Evolutionary conservation across 345 rosid genomes (phyloP).

Genomic region (Populus tremula): DNA sequence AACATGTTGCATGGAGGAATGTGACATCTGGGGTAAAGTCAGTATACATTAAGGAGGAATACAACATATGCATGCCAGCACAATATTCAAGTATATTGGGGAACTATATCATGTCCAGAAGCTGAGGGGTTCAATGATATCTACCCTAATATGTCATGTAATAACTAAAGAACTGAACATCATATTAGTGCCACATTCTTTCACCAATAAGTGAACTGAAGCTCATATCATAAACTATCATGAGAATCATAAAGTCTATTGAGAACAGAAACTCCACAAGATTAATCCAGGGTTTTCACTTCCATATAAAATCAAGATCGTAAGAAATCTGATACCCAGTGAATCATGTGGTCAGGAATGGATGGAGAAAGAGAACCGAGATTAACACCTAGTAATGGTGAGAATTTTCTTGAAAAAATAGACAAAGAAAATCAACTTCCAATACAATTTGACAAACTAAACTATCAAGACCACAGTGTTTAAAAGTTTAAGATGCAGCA

Average conservation of each 20-base stretch:
- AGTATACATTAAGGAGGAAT: neutral
- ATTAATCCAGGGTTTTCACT: neutral
- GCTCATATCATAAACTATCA: slow-evolving; percentile 1
- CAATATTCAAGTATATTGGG: neutral
- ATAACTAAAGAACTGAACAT: neutral
- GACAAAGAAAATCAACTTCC: neutral
- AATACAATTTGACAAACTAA: neutral
- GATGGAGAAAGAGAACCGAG: neutral
- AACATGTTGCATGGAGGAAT: too few relatives aligned
- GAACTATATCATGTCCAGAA: neutral
- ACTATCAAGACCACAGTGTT: neutral
- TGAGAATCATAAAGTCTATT: neutral
- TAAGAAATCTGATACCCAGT: neutral
- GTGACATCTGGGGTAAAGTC: neutral
- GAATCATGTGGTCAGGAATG: neutral
- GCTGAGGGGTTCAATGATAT: neutral
- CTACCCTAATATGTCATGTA: neutral
- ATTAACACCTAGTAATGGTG: neutral
- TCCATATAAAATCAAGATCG: neutral
- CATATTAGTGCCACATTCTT: neutral
- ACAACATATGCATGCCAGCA: neutral
- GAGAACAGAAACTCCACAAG: neutral
- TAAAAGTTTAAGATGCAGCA: neutral
- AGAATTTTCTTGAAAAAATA: neutral
- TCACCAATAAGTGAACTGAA: neutral